A percentile compares a stretch with the other conserved stretches of the same genome.
Evolutionary conservation across 2,329 filamentous ascomycete genomes (phyloP).

Genomic region (Arthrobotrys musiformis): DNA sequence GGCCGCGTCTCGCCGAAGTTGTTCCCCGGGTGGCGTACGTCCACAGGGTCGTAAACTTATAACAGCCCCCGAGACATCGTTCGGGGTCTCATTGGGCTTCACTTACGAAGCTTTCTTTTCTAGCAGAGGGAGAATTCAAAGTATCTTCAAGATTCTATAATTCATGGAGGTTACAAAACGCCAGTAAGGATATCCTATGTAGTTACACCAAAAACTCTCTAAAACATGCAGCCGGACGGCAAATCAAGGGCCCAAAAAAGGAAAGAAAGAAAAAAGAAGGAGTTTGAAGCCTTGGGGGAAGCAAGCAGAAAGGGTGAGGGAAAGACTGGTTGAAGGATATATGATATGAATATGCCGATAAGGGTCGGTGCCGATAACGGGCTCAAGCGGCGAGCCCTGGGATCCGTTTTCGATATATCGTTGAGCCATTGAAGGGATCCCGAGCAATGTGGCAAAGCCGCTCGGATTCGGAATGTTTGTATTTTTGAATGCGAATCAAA

Average conservation of each 20-base stretch:
- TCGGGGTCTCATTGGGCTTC: no score
- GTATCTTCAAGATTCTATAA: background rate
- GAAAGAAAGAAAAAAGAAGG: no score
- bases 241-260: no score
- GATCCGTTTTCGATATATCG: conserved; percentile 9
- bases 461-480: background rate
- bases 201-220: background rate
- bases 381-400: no score
- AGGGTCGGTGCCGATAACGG: no score
- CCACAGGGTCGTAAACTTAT: no score
- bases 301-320: background rate
- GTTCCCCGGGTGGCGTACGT: background rate
- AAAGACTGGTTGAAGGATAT: background rate
- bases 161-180: background rate
- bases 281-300: no score
- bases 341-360: background rate
- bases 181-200: background rate
- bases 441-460: background rate
- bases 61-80: no score
- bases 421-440: conserved; percentile 10
- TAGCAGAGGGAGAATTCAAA: background rate
- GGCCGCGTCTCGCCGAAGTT: background rate
- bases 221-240: background rate
- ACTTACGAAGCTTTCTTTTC: no score
- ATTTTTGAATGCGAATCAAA: background rate